Percentiles rank a stretch among this genome's conserved stretches.
Evolutionary conservation across 1,139 yeast species (phyloP).

Genomic region (Pichia sp.): DNA sequence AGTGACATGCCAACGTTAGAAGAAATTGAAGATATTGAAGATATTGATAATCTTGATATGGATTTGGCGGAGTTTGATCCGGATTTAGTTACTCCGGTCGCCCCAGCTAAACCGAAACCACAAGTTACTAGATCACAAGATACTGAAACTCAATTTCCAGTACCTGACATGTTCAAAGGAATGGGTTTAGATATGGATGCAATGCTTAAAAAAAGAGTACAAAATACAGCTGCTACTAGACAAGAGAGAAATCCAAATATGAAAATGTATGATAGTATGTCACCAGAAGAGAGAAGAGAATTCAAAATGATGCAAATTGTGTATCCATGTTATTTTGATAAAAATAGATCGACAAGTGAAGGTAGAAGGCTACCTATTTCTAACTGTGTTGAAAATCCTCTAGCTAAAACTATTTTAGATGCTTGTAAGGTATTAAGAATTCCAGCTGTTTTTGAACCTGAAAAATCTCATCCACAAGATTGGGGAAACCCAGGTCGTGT

Average conservation of each 20-base stretch:
- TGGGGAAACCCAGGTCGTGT: conserved; percentile 97
- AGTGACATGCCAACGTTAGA: conserved; percentile 78
- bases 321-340: conserved; percentile 92
- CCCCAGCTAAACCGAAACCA: conserved; percentile 58
- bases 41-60: conserved; percentile 87
- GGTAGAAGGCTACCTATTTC: conserved; percentile 74
- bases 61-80: conserved; percentile 92
- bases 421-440: conserved; percentile 45
- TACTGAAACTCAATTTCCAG: conserved; percentile 26
- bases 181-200: conserved; percentile 17
- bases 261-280: conserved; percentile 13
- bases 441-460: conserved; percentile 64
- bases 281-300: conserved; percentile 47
- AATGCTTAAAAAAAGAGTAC: conserved; percentile 4
- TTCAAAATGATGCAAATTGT: conserved; percentile 64
- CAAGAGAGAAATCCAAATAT: conserved; percentile 5
- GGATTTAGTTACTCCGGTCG: conserved; percentile 56
- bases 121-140: conserved; percentile 62
- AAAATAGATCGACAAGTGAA: conserved; percentile 62
- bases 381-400: conserved; percentile 76
- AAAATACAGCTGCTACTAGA: background rate
- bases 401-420: conserved; percentile 77
- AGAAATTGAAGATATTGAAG: conserved; percentile 76
- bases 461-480: conserved; percentile 91
- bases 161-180: conserved; percentile 20